phyloP scores from a whole-genome alignment of 306 rosid genomes.

The Cucumis melo region DNA sequence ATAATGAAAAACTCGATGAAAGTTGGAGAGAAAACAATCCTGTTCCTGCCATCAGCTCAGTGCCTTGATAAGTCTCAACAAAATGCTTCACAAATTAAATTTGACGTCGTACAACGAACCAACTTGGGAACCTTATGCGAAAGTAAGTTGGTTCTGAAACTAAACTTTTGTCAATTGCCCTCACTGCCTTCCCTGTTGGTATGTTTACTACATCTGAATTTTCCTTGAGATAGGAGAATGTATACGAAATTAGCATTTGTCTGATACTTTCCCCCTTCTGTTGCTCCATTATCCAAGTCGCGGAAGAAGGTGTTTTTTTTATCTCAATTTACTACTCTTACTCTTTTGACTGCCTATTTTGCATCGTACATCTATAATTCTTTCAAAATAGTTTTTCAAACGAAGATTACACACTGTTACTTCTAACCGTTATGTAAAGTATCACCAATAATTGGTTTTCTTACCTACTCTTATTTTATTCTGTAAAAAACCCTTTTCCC shows the following conservation, averaged over 20 bases:
- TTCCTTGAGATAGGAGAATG: background rate
- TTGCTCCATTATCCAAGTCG: background rate
- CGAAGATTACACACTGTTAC: background rate
- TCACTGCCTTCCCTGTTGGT: background rate
- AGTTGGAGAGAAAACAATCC: conserved; percentile 48
- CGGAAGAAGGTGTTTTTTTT: background rate
- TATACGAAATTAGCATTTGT: background rate
- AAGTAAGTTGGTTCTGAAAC: conserved; percentile 28
- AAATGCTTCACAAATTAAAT: conserved; percentile 35
- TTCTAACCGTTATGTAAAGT: background rate
- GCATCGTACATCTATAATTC: background rate
- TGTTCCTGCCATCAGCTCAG: conserved; percentile 48
- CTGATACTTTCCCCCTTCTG: background rate
- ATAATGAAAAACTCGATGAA: conserved; percentile 37
- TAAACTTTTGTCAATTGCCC: background rate
- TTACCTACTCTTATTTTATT: background rate
- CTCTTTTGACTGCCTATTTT: background rate
- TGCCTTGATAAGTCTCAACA: conserved; percentile 22
- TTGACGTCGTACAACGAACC: conserved; percentile 41
- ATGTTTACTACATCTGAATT: background rate
- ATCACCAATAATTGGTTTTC: background rate
- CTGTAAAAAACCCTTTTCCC: background rate
- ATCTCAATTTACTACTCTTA: background rate
- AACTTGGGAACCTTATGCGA: conserved; percentile 54
- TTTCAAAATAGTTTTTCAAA: background rate